Evolutionary conservation across 495 filamentous ascomycete species (phyloP).

Genomic region (Trichoderma virens): DNA sequence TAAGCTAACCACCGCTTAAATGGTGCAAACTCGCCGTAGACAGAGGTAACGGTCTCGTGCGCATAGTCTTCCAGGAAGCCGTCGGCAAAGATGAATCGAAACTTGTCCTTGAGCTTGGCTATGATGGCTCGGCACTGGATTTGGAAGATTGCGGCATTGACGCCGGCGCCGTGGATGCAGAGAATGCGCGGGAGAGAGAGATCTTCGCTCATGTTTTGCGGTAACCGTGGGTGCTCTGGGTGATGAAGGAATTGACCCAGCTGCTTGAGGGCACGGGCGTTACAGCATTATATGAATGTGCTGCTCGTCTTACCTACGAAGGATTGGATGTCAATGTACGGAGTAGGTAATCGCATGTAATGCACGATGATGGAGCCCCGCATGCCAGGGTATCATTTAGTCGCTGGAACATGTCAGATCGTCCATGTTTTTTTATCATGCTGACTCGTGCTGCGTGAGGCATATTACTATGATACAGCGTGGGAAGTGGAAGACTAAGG

Average conservation of each 20-base stretch:
- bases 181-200: constrained; percentile 52
- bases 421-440: neutral
- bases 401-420: neutral
- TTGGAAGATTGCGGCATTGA: constrained; percentile 52
- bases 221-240: neutral
- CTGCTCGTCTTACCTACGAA: neutral
- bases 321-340: neutral
- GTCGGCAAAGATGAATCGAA: constrained; percentile 54
- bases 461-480: neutral
- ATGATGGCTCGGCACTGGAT: constrained; percentile 48
- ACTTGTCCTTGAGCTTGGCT: constrained; percentile 35
- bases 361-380: neutral
- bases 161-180: constrained; percentile 61
- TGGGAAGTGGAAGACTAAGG: no score
- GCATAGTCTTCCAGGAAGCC: constrained; percentile 45
- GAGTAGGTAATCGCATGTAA: neutral
- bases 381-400: neutral
- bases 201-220: constrained; percentile 13
- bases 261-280: no score
- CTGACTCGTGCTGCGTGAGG: neutral
- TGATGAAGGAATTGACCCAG: neutral
- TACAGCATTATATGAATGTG: no score
- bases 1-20: constrained; percentile 53
- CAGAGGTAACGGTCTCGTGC: constrained; percentile 42
- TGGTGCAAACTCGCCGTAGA: constrained; percentile 48